Evolutionary conservation across 2,329 filamentous ascomycete species (phyloP), one percentile per base, ranked within the genome.

Genomic region (Colletotrichum chrysophilum): DNA sequence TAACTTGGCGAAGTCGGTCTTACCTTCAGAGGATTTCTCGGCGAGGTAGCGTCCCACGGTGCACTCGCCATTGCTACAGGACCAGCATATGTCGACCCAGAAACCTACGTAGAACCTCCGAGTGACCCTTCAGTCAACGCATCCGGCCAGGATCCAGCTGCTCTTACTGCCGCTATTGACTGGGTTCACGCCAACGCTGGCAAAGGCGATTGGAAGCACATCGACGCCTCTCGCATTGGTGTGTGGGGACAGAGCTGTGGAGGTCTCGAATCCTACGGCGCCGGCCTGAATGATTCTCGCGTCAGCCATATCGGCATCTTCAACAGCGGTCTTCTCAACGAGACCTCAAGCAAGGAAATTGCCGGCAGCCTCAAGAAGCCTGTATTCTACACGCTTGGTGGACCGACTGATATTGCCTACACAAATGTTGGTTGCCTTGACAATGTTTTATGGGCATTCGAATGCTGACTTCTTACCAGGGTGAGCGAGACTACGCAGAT

Each of bases 171-270:
- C 18, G 71, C 71, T 10, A 65, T 70, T 1, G 71, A 74, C 26
- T 71, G 71, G 71, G 71, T 70, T 4, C 58, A 66, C 3, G 26
- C 56, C 43, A 70, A 70, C 5, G 71, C 71, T 8, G 71, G 71
- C 14, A 70, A 70, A 7, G 71, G 66, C 7, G 67, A 58, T 24
- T 74, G 67, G 66, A 66, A 70, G 34, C 66, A 74, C 28, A 48
- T 70, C 16, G 66, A 74, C n/a, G 48, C 66, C 6, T 70, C 71
- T 21, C 71, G 71, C 66, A 74, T 74, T 34, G 71, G 58, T 4
- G 71, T 56, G 3, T 74, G 66, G 71, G 71, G 71, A 14, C 61
- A 66, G 43, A 74, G 71, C 36, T 74, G 71, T 18, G 71, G 71
- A 21, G 71, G 71, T 12, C 71, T 74, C 2, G 66, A 74, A 4